Evolutionary conservation across 768 basidiomycete species (phyloP), one percentile per base, ranked within the genome.

Genomic region (Paxillus ammoniavirescens): DNA sequence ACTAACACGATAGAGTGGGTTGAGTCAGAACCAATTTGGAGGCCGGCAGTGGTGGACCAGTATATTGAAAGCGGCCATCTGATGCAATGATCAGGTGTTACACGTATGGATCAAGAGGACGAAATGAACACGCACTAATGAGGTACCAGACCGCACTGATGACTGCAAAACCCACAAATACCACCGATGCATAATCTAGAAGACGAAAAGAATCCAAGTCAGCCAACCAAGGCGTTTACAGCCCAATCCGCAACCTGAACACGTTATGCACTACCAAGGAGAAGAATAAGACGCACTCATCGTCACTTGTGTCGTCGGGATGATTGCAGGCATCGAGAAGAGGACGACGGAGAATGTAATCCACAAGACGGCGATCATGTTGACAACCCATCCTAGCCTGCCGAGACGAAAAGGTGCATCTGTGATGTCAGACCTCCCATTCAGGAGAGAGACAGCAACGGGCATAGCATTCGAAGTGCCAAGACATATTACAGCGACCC

Each of bases 271-370:
- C 35, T 12, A 35, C 12, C 14, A 8, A 17, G 13, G 42, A 28
- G 9, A 43, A 43, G 42, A 28, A 15, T 9, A 28, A 15, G 15
- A 43, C 74, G 47, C 48, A 74, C 78, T 79, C 78, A 84, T 85
- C 5, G 80, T 71, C 1, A 66, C 70, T 51, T 56, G 57, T 5
- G 78, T 80, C 37, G 80, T 81, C 5, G 85, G 84, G 4, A 86
- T 71, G 37, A 77, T 75, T 5, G 82, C 79, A 7, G 84, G 84
- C 84, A 87, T 86, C 21, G 82, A 84, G 61, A 86, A 87, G 55
- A 88, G 62, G 31, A 86, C 79, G 42, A 84, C 80, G 63, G 83
- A 78, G 48, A 87, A 83, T 46, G 67, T 43, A 51, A 80, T 72
- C 86, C 86, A 87, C n/a, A 79, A 46, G 8, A 87, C 73, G 4